phyloP scores from a whole-genome alignment of 257 asterid species.

The Solanum ossicruentum region DNA sequence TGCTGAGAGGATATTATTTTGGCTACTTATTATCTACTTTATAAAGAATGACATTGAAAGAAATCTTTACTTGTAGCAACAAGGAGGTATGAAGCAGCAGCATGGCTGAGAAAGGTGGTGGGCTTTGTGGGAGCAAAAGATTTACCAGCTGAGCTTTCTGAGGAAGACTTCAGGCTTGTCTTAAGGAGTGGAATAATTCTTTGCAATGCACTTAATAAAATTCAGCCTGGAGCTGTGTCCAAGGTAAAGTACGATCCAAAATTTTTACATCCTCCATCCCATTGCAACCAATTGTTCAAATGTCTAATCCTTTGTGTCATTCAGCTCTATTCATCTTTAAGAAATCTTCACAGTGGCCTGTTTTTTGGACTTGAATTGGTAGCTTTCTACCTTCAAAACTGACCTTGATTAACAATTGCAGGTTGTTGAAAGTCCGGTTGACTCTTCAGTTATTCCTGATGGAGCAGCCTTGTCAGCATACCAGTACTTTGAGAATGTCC shows the following conservation, averaged over 20 bases:
- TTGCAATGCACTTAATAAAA: constrained; percentile 56
- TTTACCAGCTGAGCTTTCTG: constrained; percentile 16
- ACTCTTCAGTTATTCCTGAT: constrained; percentile 5
- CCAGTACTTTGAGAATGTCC: constrained; percentile 12
- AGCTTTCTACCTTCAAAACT: not conserved
- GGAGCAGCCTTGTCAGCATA: constrained; percentile 16
- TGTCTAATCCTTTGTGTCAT: not conserved
- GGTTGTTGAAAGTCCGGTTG: constrained; percentile 67
- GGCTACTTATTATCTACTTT: not conserved
- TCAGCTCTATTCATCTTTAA: not conserved
- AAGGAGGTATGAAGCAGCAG: constrained; percentile 88
- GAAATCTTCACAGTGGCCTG: not conserved
- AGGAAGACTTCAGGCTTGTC: constrained; percentile 11
- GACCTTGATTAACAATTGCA: constrained; percentile 15
- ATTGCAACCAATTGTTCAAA: not conserved
- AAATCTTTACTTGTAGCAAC: constrained; percentile 34
- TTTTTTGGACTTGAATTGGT: not conserved
- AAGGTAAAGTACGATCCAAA: constrained; percentile 33
- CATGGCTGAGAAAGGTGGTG: constrained; percentile 70
- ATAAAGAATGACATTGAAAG: not conserved
- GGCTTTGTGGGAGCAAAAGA: constrained; percentile 16
- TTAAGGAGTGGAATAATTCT: constrained; percentile 13
- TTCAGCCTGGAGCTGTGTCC: constrained; percentile 80
- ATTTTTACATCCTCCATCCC: not conserved
- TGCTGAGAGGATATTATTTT: not conserved